Percentiles rank a stretch among this genome's conserved stretches.
phyloP scores from a whole-genome alignment of 225 moss, liverwort and hornwort genomes.

The Pseudoscleropodium purum region DNA sequence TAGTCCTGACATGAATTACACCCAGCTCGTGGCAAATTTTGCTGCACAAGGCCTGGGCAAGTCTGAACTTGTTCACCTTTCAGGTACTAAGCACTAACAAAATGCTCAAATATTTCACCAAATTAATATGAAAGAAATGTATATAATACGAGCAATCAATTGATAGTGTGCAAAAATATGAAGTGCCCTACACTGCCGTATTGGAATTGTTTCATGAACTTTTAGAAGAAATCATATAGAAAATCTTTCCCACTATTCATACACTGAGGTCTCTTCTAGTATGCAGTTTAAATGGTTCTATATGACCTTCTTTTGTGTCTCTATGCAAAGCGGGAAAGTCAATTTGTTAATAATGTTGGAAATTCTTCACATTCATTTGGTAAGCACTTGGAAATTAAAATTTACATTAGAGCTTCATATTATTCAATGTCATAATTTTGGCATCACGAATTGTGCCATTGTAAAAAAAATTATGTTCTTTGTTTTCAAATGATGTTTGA shows the following conservation, averaged over 20 bases:
- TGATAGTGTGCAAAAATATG: not conserved
- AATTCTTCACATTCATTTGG: not conserved
- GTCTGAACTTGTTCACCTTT: slow-evolving; percentile 1
- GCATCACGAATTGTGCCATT: too few relatives aligned
- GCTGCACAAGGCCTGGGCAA: not conserved
- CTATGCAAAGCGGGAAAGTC: too few relatives aligned
- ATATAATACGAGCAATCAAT: too few relatives aligned
- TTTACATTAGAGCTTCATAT: not conserved
- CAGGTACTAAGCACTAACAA: not conserved
- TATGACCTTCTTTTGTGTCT: too few relatives aligned
- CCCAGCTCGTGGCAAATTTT: not conserved
- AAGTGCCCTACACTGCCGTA: not conserved
- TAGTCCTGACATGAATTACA: not conserved
- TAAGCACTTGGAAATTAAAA: not conserved
- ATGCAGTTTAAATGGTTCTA: not conserved
- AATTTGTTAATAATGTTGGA: too few relatives aligned
- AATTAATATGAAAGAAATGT: too few relatives aligned
- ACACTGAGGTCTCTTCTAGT: too few relatives aligned
- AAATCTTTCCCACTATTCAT: too few relatives aligned
- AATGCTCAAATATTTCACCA: not conserved
- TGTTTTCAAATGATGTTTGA: not conserved
- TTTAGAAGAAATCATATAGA: not conserved
- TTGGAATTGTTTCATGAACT: not conserved
- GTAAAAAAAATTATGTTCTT: not conserved
- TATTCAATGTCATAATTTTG: not conserved